These are phyloP conservation scores for Aureobasidium melanogenum DNA, from an alignment of 2,329 filamentous ascomycete species.

Conservation along the genomic window DNA sequence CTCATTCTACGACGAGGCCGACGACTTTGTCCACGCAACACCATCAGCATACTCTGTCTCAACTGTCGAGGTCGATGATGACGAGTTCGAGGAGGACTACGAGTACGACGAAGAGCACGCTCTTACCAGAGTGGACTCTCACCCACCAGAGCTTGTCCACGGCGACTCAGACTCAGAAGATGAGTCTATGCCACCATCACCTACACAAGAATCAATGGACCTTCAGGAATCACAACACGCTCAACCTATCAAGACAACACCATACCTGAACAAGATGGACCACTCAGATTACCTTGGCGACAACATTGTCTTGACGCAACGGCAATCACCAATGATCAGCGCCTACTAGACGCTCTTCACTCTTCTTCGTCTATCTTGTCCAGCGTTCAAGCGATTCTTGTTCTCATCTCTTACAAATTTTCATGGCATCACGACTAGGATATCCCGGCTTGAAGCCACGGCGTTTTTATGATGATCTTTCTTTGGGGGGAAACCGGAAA, in stretches of 20 bases:
- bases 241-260: constrained; percentile 28
- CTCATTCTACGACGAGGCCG: constrained; percentile 25
- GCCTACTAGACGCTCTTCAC: constrained; percentile 10
- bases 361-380: constrained; percentile 1
- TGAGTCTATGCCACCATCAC: constrained; percentile 39
- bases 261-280: constrained; percentile 8
- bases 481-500: background rate
- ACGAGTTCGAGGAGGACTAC: constrained; percentile 37
- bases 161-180: constrained; percentile 38
- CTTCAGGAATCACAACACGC: constrained; percentile 31
- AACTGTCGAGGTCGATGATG: constrained; percentile 33
- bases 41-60: constrained; percentile 34
- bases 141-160: constrained; percentile 41
- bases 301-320: constrained; percentile 5
- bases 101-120: constrained; percentile 39
- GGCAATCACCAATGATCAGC: constrained; percentile 9
- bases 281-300: background rate
- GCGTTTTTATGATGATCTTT: constrained; percentile 6
- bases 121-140: constrained; percentile 35
- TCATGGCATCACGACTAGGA: constrained; percentile 8
- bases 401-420: background rate
- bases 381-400: constrained; percentile 9
- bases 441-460: constrained; percentile 9
- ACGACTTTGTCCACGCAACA: constrained; percentile 27
- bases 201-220: constrained; percentile 35